These are phyloP conservation scores for Claviceps citrina DNA, from an alignment of 2,329 filamentous ascomycete genomes.

Conservation along the genomic window DNA sequence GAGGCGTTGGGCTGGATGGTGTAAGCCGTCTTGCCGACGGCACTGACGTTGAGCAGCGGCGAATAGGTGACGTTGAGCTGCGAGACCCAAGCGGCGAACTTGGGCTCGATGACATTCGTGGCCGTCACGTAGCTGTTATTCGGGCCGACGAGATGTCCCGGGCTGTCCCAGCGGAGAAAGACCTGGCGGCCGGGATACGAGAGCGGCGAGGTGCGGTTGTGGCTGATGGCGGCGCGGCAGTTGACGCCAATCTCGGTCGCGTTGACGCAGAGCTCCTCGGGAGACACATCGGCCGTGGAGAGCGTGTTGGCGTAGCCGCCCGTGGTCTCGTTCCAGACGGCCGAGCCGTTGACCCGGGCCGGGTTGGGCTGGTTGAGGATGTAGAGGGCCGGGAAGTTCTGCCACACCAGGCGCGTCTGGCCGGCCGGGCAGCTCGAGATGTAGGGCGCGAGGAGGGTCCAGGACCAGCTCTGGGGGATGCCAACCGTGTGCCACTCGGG, in stretches of 20 bases:
- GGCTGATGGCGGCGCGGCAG: constrained; percentile 49
- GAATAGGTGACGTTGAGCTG: constrained; percentile 66
- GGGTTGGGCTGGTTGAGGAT: constrained; percentile 67
- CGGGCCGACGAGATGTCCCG: constrained; percentile 54
- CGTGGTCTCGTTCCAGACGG: constrained; percentile 47
- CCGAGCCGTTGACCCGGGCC: constrained; percentile 47
- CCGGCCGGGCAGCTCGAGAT: constrained; percentile 60
- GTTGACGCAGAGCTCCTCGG: constrained; percentile 40
- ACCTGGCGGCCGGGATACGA: constrained; percentile 61
- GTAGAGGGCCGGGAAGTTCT: constrained; percentile 53
- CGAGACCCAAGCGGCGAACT: constrained; percentile 59
- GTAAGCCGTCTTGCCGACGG: constrained; percentile 36
- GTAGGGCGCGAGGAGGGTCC: constrained; percentile 68
- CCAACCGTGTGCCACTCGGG: constrained; percentile 69
- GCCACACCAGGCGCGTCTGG: constrained; percentile 64
- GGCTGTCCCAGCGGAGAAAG: constrained; percentile 55
- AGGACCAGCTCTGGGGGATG: constrained; percentile 71
- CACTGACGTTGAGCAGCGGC: constrained; percentile 36
- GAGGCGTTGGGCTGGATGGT: constrained; percentile 59
- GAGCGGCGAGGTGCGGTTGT: constrained; percentile 55
- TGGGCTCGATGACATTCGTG: constrained; percentile 41
- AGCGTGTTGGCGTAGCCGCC: constrained; percentile 43
- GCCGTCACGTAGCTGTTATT: constrained; percentile 69
- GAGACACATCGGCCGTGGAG: constrained; percentile 27
- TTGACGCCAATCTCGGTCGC: constrained; percentile 35